Percentiles rank a stretch among this genome's conserved stretches.
Evolutionary conservation across 1,284 basidiomycete species (phyloP).

Genomic region (Peniophora sp.): DNA sequence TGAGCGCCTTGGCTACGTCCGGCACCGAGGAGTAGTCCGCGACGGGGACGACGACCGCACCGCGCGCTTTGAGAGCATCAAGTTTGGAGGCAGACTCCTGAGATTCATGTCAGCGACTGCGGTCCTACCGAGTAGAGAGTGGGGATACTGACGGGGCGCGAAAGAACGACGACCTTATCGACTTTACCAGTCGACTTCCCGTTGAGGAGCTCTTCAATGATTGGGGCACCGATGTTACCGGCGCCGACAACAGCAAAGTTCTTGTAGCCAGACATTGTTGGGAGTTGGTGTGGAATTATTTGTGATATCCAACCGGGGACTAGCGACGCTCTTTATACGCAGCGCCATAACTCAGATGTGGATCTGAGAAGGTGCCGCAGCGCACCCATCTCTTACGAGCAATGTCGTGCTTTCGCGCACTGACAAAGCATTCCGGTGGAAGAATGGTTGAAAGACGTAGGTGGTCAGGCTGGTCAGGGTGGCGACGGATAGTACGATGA

Average conservation of each 20-base stretch:
- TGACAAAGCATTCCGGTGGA: no score
- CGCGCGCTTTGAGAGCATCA: slow-evolving; percentile 11
- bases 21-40: slow-evolving; percentile 9
- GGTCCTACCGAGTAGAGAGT: slow-evolving; percentile 15
- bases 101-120: slow-evolving; percentile 24
- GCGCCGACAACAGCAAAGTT: slow-evolving; percentile 17
- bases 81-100: slow-evolving; percentile 6
- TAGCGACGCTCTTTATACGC: no score
- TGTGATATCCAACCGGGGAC: no score
- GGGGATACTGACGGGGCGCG: slow-evolving; percentile 5
- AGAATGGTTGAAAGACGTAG: no score
- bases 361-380: no score
- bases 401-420: no score
- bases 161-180: slow-evolving; percentile 7
- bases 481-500: no score
- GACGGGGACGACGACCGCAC: slow-evolving; percentile 5
- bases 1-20: not conserved
- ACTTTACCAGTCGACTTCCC: slow-evolving; percentile 8
- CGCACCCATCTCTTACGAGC: no score
- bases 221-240: slow-evolving; percentile 15
- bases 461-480: no score
- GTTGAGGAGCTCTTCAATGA: slow-evolving; percentile 15
- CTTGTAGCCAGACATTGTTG: slow-evolving; percentile 10
- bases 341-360: no score
- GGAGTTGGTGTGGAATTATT: no score